Conservation (phyloP, 345 rosid species). For the Salix viminalis region DNA sequence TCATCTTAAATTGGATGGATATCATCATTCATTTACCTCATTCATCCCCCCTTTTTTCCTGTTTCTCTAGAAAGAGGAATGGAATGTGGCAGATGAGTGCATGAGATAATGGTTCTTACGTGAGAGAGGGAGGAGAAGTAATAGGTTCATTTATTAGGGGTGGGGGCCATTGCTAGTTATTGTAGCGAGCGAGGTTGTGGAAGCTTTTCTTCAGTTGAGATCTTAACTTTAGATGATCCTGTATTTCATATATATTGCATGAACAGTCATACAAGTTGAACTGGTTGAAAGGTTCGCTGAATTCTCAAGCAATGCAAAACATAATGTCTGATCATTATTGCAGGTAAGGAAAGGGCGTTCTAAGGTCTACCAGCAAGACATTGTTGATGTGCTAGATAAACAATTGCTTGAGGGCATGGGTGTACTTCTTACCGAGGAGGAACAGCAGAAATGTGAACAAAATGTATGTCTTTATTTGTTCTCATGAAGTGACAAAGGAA, state of each 20-base stretch:
- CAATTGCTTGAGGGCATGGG: conserved; percentile 99
- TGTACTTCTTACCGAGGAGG: conserved; percentile 92
- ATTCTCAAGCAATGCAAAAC: conserved; percentile 9
- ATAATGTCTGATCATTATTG: conserved; percentile 8
- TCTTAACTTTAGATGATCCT: background rate
- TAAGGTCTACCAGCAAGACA: conserved; percentile 76
- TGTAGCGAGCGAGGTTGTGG: background rate
- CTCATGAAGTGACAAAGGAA: background rate
- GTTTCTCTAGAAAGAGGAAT: background rate
- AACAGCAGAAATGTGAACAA: conserved; percentile 85
- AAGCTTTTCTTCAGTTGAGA: background rate
- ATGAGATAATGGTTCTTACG: background rate
- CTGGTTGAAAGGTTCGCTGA: background rate
- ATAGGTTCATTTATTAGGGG: background rate
- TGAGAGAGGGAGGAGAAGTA: background rate
- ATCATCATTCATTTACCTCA: background rate
- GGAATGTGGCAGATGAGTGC: background rate
- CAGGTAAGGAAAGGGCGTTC: conserved; percentile 91
- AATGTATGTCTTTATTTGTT: conserved; percentile 40
- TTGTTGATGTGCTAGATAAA: conserved; percentile 86
- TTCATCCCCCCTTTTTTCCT: background rate
- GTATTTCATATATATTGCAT: conserved; percentile 1
- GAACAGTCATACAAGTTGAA: background rate
- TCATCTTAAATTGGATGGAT: background rate
- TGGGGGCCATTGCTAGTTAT: background rate